phyloP scores from a whole-genome alignment of 495 filamentous ascomycete species.

The Melanomma pulvis-pyrius region DNA sequence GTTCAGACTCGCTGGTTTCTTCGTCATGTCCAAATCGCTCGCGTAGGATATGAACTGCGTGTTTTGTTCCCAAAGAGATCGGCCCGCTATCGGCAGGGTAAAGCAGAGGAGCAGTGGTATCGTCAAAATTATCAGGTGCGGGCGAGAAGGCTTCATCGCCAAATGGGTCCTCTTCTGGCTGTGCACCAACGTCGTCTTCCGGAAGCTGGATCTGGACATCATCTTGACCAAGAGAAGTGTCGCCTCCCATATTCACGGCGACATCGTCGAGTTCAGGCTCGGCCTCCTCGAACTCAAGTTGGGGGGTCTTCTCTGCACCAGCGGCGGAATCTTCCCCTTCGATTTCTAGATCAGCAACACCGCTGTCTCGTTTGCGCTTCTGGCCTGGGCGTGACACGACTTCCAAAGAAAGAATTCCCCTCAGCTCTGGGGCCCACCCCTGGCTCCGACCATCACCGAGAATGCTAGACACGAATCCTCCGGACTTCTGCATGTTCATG shows the following conservation, averaged over 20 bases:
- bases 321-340: conserved; percentile 57
- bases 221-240: conserved; percentile 32
- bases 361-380: conserved; percentile 92
- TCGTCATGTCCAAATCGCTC: conserved; percentile 76
- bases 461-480: conserved; percentile 80
- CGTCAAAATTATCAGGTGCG: conserved; percentile 62
- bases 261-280: conserved; percentile 16
- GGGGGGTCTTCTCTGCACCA: conserved; percentile 39
- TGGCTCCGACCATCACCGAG: conserved; percentile 75
- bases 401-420: conserved; percentile 80
- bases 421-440: conserved; percentile 88
- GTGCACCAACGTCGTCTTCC: conserved; percentile 16
- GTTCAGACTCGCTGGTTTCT: conserved; percentile 56
- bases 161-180: conserved; percentile 37
- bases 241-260: conserved; percentile 30
- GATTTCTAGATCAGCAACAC: conserved; percentile 77
- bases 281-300: conserved; percentile 41
- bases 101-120: conserved; percentile 70
- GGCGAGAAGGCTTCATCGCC: conserved; percentile 39
- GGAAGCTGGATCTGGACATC: conserved; percentile 28
- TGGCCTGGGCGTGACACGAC: conserved; percentile 75
- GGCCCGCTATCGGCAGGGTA: conserved; percentile 80
- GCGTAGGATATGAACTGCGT: conserved; percentile 91
- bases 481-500: conserved; percentile 86
- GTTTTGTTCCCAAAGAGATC: conserved; percentile 85